A percentile compares a stretch with the other conserved stretches of the same genome.
Conservation (phyloP, 164 flowering plant genomes). For the Aristolochia contorta region DNA sequence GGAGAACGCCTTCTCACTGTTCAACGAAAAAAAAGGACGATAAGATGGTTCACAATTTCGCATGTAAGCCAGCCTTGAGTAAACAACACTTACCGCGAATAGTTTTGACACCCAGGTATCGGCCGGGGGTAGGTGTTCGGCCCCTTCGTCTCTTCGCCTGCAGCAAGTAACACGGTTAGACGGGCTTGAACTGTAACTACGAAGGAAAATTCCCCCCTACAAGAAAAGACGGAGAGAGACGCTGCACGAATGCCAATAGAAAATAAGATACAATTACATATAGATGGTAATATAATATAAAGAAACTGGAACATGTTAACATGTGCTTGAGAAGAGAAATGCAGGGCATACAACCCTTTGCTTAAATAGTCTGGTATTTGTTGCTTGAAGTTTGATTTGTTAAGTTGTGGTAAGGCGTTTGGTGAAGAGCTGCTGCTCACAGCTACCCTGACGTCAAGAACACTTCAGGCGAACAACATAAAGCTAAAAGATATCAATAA, state of each 20-base stretch:
- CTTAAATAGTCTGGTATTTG: conserved; percentile 49
- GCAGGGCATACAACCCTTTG: conserved; percentile 98
- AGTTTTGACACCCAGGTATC: conserved; percentile 62
- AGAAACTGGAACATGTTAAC: conserved; percentile 6
- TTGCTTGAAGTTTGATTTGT: conserved; percentile 59
- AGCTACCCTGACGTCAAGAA: conserved; percentile 83
- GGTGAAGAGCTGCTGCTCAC: conserved; percentile 96
- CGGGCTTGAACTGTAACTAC: too few species aligned
- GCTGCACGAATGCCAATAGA: background rate
- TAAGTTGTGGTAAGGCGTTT: conserved; percentile 45
- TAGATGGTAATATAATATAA: background rate
- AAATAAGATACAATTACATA: background rate
- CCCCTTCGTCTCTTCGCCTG: conserved; percentile 79
- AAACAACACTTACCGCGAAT: conserved; percentile 54
- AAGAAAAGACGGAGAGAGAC: background rate
- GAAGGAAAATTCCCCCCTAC: too few species aligned
- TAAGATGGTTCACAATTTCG: background rate
- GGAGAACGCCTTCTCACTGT: conserved; percentile 13
- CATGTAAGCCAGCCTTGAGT: too few species aligned
- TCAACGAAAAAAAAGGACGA: background rate
- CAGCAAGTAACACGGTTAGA: background rate
- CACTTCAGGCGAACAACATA: conserved; percentile 52
- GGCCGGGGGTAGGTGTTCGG: conserved; percentile 86
- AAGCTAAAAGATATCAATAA: conserved; percentile 13
- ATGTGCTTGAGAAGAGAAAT: conserved; percentile 37